Base-by-base conservation (phyloP, 768 basidiomycete species). In the Naematelia aurantialba region DNA sequence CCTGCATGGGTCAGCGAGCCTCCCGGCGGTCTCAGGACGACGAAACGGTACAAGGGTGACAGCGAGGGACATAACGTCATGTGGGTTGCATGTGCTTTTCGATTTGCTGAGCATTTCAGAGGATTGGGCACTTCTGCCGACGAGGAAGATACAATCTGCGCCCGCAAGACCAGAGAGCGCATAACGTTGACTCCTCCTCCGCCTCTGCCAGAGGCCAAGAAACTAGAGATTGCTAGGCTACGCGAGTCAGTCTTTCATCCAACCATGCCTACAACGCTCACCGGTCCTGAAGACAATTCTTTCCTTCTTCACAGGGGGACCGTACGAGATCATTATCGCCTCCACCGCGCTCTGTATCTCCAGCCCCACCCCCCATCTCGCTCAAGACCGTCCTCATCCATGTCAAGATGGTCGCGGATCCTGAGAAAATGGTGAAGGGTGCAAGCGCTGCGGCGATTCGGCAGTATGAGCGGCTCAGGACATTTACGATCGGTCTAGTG, bases 381-480 rank as follows among this genome's bases (percentile, higher is more conserved):
- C 53, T 48, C 27, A 51, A 60, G 44, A 50, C 31, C 14, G 55
- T 65, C 42, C 30, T 26, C 5, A 45, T 65, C 52, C 48, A n/a
- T 25, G 47, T 66, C 17, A 45, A 44, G n/a, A 66, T 66, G 65
- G 56, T 55, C 10, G 62, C 51, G 2, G 65, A 66, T 63, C 65
- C 65, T 2, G 59, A 34, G 24, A 53, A 46, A 29, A 34, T 12
- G 14, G 45, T 26, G 34, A 42, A 22, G 4, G 58, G 61, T 8
- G 29, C 22, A 11, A 66, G 61, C 34, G 61, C 45, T 46, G 48
- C 24, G 22, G 65, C 65, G 39, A 55, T 63, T 17, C 19, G 54
- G 39, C 26, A 30, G 19, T 66, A 58, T 48, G 55, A 59, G 34
- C 62, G 60, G 27, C 24, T 29, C 10, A 39, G 61, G 26, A 13